These are phyloP conservation scores for Calonectria fujianensis DNA, from an alignment of 2,329 filamentous ascomycete genomes.

Conservation along the genomic window DNA sequence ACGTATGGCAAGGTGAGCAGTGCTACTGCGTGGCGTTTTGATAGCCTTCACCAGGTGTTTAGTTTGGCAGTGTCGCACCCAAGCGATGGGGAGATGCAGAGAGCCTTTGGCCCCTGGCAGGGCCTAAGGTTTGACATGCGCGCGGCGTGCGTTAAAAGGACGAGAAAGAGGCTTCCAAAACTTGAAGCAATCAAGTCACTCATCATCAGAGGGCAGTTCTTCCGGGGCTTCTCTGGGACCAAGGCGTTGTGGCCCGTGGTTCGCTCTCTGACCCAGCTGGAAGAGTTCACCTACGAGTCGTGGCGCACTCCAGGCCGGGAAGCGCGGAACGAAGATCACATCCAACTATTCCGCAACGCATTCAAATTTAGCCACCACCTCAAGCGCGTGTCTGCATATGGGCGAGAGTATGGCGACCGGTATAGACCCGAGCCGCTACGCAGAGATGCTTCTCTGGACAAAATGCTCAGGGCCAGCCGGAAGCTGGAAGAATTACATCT, in stretches of 20 bases:
- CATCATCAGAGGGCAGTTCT: neutral
- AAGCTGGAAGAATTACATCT: neutral
- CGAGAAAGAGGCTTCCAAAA: neutral
- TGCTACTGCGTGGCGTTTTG: rapidly evolving
- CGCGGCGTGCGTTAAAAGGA: neutral
- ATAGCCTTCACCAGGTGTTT: neutral
- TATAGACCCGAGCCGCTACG: neutral
- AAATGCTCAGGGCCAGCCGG: neutral
- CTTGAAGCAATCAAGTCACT: neutral
- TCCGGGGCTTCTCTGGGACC: neutral
- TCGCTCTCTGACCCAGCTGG: neutral
- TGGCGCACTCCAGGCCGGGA: neutral
- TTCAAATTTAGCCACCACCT: neutral
- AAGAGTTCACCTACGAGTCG: neutral
- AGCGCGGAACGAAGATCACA: neutral
- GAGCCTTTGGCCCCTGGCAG: neutral
- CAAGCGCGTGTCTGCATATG: neutral
- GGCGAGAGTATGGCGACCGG: neutral
- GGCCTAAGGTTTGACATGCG: neutral
- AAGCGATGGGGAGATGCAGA: neutral
- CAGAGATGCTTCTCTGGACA: neutral
- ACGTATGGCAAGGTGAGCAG: neutral
- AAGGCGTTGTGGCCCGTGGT: neutral
- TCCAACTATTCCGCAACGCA: neutral
- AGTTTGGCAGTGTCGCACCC: neutral